These are phyloP conservation scores for Perilla frutescens DNA, from an alignment of 257 asterid genomes.

Conservation along the genomic window DNA sequence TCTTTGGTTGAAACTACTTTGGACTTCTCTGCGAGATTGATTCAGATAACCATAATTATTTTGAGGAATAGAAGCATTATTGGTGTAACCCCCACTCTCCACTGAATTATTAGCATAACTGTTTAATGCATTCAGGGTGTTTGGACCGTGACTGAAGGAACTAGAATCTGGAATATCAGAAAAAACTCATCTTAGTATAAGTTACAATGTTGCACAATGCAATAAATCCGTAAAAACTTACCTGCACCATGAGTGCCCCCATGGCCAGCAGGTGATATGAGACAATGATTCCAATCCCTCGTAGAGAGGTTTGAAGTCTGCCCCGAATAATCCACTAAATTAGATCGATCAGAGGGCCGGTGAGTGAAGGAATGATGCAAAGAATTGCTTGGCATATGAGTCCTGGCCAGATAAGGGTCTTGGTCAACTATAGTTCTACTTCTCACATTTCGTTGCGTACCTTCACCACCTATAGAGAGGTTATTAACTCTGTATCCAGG, in stretches of 20 bases:
- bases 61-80: conserved; percentile 53
- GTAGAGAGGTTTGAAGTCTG: conserved; percentile 52
- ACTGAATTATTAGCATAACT: conserved; percentile 51
- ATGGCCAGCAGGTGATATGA: conserved; percentile 50
- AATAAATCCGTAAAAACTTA: conserved; percentile 37
- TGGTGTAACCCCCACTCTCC: conserved; percentile 51
- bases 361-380: conserved; percentile 44
- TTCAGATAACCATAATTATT: conserved; percentile 42
- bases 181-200: conserved; percentile 32
- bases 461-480: conserved; percentile 65
- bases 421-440: conserved; percentile 59
- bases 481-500: conserved; percentile 57
- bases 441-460: conserved; percentile 68
- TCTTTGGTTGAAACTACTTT: conserved; percentile 59
- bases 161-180: conserved; percentile 53
- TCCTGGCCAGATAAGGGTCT: conserved; percentile 51
- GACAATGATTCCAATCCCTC: conserved; percentile 57
- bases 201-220: not conserved
- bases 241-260: conserved; percentile 58
- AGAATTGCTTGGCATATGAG: conserved; percentile 49
- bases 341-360: conserved; percentile 48
- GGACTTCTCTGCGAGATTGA: conserved; percentile 60
- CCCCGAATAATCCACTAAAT: conserved; percentile 50
- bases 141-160: conserved; percentile 55
- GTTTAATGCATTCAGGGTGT: conserved; percentile 42